Evolutionary conservation across 2,329 filamentous ascomycete genomes (phyloP).

Genomic region (Cephalotrichum gorgonifer): DNA sequence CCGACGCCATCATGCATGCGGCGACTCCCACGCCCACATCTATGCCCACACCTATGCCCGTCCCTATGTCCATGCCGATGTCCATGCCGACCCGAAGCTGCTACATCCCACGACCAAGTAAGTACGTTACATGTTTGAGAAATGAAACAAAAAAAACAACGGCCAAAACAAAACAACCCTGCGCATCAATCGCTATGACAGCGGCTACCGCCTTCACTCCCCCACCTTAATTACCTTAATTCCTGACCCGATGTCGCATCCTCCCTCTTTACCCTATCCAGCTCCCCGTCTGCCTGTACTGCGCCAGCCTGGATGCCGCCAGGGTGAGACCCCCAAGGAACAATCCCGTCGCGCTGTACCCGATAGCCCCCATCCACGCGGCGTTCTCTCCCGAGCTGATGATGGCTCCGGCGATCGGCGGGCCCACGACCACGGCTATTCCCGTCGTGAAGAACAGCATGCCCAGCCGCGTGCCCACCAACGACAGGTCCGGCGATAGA

Average conservation of each 20-base stretch:
- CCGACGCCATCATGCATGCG: no score
- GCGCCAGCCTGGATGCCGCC: constrained; percentile 10
- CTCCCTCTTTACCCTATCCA: background rate
- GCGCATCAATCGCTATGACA: background rate
- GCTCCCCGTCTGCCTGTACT: background rate
- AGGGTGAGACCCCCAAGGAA: constrained; percentile 15
- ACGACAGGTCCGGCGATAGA: constrained; percentile 26
- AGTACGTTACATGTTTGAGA: background rate
- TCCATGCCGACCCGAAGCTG: background rate
- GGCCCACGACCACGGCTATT: constrained; percentile 32
- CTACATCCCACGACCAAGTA: background rate
- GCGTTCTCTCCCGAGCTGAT: constrained; percentile 17
- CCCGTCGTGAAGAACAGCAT: constrained; percentile 31
- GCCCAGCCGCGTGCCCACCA: constrained; percentile 30
- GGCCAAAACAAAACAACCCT: background rate
- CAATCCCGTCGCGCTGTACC: constrained; percentile 19
- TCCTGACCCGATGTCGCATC: background rate
- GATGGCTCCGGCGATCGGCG: constrained; percentile 28
- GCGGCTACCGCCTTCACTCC: background rate
- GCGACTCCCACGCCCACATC: no score
- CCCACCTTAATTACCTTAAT: background rate
- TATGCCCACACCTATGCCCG: no score
- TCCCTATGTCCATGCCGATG: no score
- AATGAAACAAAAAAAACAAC: background rate
- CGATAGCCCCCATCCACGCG: constrained; percentile 20